These are phyloP conservation scores for Crucihimalaya himalaica DNA, from an alignment of 345 rosid genomes.

Conservation along the genomic window DNA sequence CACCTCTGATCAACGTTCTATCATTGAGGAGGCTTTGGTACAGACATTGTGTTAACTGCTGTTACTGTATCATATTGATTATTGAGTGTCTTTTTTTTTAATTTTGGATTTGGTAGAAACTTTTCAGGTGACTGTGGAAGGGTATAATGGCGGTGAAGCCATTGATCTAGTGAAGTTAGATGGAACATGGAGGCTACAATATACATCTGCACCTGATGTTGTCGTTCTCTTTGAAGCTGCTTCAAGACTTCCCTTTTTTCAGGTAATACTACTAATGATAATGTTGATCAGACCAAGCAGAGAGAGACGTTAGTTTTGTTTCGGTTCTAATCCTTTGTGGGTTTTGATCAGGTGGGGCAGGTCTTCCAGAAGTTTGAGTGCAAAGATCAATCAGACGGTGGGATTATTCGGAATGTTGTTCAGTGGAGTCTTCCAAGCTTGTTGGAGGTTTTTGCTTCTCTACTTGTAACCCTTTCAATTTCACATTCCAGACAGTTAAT, in stretches of 20 bases:
- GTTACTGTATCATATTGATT: not conserved
- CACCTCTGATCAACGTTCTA: conserved; percentile 72
- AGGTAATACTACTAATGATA: conserved; percentile 44
- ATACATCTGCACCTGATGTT: conserved; percentile 92
- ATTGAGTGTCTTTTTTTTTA: conserved; percentile 11
- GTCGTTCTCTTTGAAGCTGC: conserved; percentile 85
- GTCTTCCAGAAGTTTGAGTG: conserved; percentile 81
- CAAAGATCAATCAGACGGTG: conserved; percentile 60
- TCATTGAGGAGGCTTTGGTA: conserved; percentile 85
- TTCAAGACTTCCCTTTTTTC: conserved; percentile 78
- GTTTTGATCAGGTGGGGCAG: conserved; percentile 70
- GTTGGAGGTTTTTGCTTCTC: conserved; percentile 59
- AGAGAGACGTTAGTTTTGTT: conserved; percentile 1
- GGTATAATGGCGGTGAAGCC: conserved; percentile 63
- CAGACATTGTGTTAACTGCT: conserved; percentile 17
- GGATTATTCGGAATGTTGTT: conserved; percentile 74
- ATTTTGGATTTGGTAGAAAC: conserved; percentile 35
- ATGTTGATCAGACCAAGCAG: conserved; percentile 1
- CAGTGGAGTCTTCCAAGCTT: conserved; percentile 81
- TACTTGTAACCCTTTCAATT: conserved; percentile 3
- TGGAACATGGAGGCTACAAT: conserved; percentile 96
- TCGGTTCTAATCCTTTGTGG: conserved; percentile 3
- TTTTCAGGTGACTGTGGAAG: conserved; percentile 73
- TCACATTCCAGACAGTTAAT: not conserved
- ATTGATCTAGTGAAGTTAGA: conserved; percentile 67